Percentiles rank a stretch among this genome's conserved stretches.
Conservation (phyloP, 148 eudicot species). For the Selenicereus undatus region DNA sequence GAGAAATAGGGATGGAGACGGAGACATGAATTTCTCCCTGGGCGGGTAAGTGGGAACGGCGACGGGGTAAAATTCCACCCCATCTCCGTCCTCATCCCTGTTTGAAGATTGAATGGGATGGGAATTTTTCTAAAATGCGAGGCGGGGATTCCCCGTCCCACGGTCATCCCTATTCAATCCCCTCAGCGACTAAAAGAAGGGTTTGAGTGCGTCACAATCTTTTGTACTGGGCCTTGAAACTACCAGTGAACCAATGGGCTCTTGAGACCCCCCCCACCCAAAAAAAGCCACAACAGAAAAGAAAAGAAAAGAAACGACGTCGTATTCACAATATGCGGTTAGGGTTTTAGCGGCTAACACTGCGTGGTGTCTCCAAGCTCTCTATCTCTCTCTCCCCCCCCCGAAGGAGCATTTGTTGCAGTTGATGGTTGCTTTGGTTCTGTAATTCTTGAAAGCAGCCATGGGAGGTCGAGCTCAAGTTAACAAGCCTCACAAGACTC, state of each 20-base stretch:
- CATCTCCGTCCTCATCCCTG: no score
- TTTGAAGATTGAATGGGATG: no score
- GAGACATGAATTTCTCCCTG: no score
- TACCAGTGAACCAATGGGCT: neutral
- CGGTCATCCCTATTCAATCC: no score
- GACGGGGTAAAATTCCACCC: no score
- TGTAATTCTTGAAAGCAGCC: conserved; percentile 6
- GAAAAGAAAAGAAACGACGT: neutral
- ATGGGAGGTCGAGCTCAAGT: conserved; percentile 82
- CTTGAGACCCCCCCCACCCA: no score
- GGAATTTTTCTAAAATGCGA: no score
- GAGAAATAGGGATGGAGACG: no score
- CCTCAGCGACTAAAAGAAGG: no score
- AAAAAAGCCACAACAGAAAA: no score
- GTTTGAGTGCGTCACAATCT: neutral
- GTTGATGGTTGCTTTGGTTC: neutral
- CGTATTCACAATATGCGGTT: neutral
- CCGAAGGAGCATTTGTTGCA: neutral
- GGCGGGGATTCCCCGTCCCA: no score
- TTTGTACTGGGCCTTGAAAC: neutral
- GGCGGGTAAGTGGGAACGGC: no score
- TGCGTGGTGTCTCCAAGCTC: neutral
- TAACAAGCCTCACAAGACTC: conserved; percentile 81
- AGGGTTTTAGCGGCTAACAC: neutral
- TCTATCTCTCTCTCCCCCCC: neutral